These are phyloP conservation scores for Chrysoporthe puriensis DNA, from an alignment of 2,329 filamentous ascomycete species.

Conservation along the genomic window DNA sequence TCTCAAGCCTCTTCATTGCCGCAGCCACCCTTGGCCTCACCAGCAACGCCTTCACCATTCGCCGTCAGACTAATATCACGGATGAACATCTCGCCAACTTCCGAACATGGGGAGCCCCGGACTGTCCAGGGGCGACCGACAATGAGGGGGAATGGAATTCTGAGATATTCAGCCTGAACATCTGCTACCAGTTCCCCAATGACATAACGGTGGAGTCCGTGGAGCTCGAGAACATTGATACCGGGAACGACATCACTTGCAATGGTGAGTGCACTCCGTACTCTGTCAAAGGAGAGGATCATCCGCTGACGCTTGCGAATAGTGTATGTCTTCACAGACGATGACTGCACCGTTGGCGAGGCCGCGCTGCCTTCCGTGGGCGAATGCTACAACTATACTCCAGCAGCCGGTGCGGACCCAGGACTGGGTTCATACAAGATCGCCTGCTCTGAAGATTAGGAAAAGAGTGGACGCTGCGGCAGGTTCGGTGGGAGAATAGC, in stretches of 20 bases:
- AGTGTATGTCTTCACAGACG: conserved; percentile 10
- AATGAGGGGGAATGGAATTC: conserved; percentile 12
- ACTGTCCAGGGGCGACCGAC: conserved; percentile 4
- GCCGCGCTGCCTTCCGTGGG: conserved; percentile 2
- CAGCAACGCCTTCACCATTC: conserved; percentile 1
- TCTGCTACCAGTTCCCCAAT: conserved; percentile 15
- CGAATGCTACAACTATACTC: conserved; percentile 5
- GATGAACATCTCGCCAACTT: conserved; percentile 13
- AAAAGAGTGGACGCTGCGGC: neutral
- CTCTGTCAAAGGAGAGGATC: neutral
- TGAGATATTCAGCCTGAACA: conserved; percentile 9
- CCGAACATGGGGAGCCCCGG: conserved; percentile 12
- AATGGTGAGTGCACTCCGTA: neutral
- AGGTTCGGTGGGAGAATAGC: neutral
- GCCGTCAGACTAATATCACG: conserved; percentile 7
- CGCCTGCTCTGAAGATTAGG: conserved; percentile 6
- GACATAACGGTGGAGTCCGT: conserved; percentile 2
- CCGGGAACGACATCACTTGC: conserved; percentile 2
- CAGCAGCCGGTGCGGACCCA: neutral
- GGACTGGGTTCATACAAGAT: conserved; percentile 15
- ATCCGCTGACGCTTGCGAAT: neutral
- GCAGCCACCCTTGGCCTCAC: neutral
- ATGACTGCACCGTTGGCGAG: conserved; percentile 4
- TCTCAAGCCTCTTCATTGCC: conserved; percentile 8
- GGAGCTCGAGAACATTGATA: conserved; percentile 8